Conservation (phyloP, 1,284 basidiomycete species). For the Chalciporus sp. region DNA sequence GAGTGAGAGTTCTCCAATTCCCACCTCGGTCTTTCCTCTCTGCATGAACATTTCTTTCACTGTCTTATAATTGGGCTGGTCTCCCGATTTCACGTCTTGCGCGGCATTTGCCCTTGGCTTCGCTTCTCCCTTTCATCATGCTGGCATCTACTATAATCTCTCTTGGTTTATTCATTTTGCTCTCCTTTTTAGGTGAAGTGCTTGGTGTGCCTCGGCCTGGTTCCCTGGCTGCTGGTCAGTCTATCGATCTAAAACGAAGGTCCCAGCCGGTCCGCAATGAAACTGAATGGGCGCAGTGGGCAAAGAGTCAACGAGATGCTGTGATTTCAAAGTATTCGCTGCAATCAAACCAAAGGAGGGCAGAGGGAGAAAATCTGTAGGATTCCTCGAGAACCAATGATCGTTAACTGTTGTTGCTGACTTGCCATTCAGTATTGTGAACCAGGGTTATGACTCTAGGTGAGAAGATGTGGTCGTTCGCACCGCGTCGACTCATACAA, state of each 20-base stretch:
- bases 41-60: conserved; percentile 1
- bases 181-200: conserved; percentile 12
- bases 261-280: conserved; percentile 16
- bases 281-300: conserved; percentile 28
- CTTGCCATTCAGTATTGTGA: conserved; percentile 22
- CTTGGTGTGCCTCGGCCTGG: conserved; percentile 13
- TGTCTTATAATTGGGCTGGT: conserved; percentile 11
- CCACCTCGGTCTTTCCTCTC: conserved; percentile 7
- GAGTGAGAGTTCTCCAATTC: conserved; percentile 10
- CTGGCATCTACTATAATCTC: background rate
- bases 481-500: background rate
- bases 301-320: conserved; percentile 20
- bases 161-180: conserved; percentile 16
- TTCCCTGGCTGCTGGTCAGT: conserved; percentile 19
- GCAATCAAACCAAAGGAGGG: conserved; percentile 18
- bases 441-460: conserved; percentile 26
- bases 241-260: conserved; percentile 22
- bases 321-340: conserved; percentile 28
- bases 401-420: background rate
- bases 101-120: background rate
- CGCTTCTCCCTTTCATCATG: conserved; percentile 15
- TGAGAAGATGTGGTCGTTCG: background rate
- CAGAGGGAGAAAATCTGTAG: conserved; percentile 24
- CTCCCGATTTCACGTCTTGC: background rate
- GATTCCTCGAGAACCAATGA: background rate